Percentiles rank a stretch among this genome's conserved stretches.
Evolutionary conservation across 1,284 basidiomycete species (phyloP).

Genomic region (Cutaneotrichosporon curvatum): DNA sequence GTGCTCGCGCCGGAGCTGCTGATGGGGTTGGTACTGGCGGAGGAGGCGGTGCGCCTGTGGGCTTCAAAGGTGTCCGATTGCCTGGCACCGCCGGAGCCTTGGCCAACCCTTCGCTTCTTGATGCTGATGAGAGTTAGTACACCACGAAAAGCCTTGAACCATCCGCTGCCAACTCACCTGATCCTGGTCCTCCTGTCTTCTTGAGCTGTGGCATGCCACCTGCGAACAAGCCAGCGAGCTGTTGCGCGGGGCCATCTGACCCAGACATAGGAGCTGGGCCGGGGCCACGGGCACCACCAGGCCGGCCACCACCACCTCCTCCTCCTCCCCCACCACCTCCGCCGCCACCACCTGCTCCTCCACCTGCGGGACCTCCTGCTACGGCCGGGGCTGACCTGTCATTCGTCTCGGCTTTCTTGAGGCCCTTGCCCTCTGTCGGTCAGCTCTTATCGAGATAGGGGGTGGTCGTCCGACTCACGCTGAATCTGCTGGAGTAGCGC

Average conservation of each 20-base stretch:
- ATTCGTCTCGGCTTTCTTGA: slow-evolving; percentile 74
- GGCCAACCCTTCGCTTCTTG: slow-evolving; percentile 13
- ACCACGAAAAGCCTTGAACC: neutral
- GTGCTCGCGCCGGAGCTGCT: slow-evolving; percentile 2
- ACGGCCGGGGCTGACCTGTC: slow-evolving; percentile 58
- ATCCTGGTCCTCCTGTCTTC: slow-evolving; percentile 60
- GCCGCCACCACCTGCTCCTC: slow-evolving; percentile 46
- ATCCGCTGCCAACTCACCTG: slow-evolving; percentile 29
- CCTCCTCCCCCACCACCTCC: slow-evolving; percentile 48
- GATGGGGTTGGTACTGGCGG: slow-evolving; percentile 11
- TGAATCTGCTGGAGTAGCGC: slow-evolving; percentile 41
- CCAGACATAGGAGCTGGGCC: slow-evolving; percentile 16
- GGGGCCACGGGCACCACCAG: slow-evolving; percentile 7
- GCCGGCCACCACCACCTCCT: slow-evolving; percentile 20
- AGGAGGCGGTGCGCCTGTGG: slow-evolving; percentile 49
- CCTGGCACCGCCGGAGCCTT: slow-evolving; percentile 23
- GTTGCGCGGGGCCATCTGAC: slow-evolving; percentile 51
- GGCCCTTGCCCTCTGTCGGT: slow-evolving; percentile 57
- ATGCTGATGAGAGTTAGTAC: neutral
- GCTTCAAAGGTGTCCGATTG: slow-evolving; percentile 54
- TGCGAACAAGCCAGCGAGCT: slow-evolving; percentile 76
- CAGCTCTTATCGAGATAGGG: neutral
- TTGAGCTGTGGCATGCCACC: slow-evolving; percentile 85
- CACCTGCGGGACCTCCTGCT: slow-evolving; percentile 15
- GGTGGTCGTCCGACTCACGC: slow-evolving; percentile 17